phyloP scores from a whole-genome alignment of 768 basidiomycete genomes.

The Podaxis sp. region DNA sequence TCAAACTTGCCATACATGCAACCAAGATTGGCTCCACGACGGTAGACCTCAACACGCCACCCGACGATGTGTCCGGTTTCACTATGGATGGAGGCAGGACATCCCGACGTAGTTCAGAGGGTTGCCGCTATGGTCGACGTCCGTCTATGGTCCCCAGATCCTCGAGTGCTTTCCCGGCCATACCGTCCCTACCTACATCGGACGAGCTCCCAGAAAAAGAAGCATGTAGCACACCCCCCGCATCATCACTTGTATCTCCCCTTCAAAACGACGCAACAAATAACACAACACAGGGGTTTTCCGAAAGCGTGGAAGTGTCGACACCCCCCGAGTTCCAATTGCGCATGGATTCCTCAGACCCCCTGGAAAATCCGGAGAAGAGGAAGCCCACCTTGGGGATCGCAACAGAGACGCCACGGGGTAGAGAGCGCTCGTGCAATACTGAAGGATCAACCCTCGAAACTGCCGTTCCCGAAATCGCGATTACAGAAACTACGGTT shows the following conservation, averaged over 20 bases:
- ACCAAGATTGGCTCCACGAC: slow-evolving; percentile 41
- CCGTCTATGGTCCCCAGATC: slow-evolving; percentile 58
- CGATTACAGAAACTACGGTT: neutral
- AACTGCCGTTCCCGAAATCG: neutral
- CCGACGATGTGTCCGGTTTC: neutral
- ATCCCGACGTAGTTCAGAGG: slow-evolving; percentile 44
- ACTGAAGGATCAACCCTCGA: neutral
- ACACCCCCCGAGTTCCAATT: neutral
- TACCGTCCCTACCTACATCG: neutral
- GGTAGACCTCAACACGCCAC: neutral
- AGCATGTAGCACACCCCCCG: neutral
- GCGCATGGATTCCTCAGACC: neutral
- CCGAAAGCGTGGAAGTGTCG: neutral
- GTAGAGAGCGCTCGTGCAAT: neutral
- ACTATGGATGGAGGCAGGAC: slow-evolving; percentile 10
- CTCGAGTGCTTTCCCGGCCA: slow-evolving; percentile 37
- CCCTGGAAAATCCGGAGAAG: neutral
- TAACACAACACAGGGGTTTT: neutral
- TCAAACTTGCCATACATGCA: slow-evolving; percentile 64
- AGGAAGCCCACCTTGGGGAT: slow-evolving; percentile 7
- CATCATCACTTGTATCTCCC: neutral
- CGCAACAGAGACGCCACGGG: neutral
- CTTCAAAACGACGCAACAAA: neutral
- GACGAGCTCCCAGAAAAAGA: neutral
- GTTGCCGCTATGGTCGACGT: slow-evolving; percentile 33